Evolutionary conservation across 78 protist species (phyloP).

Genomic region (Paratrimastix pyriformis): DNA sequence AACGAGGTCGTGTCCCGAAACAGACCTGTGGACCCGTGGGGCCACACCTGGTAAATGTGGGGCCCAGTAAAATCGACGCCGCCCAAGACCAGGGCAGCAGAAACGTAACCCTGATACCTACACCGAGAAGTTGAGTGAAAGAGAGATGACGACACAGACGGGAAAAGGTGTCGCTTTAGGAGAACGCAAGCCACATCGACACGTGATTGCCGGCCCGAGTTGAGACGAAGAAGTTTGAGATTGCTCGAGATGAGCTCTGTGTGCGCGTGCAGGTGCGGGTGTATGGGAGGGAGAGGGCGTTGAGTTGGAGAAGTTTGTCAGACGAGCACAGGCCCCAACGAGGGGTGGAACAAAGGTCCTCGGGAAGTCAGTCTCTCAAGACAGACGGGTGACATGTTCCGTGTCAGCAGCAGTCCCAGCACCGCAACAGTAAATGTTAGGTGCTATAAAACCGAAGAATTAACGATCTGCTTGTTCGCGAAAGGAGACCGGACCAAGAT

Average conservation of each 20-base stretch:
- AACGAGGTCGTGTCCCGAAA: too few species aligned
- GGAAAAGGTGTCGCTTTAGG: conserved; percentile 14
- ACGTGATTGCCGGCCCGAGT: conserved; percentile 8
- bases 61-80: conserved; percentile 17
- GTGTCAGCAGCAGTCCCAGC: conserved; percentile 24
- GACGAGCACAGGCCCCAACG: too few species aligned
- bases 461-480: too few species aligned
- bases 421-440: conserved; percentile 10
- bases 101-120: conserved; percentile 18
- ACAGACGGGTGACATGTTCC: too few species aligned
- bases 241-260: not conserved
- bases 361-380: too few species aligned
- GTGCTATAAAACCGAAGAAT: too few species aligned
- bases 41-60: not conserved
- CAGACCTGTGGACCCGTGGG: conserved; percentile 15
- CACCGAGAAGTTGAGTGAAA: not conserved
- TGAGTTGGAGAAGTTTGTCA: too few species aligned
- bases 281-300: too few species aligned
- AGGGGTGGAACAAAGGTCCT: too few species aligned
- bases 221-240: not conserved
- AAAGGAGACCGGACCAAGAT: too few species aligned
- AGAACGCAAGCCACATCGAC: conserved; percentile 3
- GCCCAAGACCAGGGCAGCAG: conserved; percentile 6
- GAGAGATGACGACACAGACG: not conserved
- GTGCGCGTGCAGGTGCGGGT: too few species aligned